Conservation (phyloP, 129 eudicot species). For the carrot (Daucus carota) region DNA sequence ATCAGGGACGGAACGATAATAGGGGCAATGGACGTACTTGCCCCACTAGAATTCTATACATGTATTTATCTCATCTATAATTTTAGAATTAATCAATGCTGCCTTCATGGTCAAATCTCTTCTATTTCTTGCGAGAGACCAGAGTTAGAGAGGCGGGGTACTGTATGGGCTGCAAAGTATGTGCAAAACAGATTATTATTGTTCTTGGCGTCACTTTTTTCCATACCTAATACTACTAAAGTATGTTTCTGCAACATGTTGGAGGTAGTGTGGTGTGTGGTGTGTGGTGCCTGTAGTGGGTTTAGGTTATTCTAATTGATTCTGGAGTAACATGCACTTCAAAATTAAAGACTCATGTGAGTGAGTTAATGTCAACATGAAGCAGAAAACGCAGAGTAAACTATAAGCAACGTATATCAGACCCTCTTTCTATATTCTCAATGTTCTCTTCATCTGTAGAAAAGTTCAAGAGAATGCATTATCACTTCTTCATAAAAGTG, state of each 20-base stretch:
- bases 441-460: background rate
- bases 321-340: conserved; percentile 8
- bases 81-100: too few species aligned
- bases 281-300: background rate
- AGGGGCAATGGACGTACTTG: too few species aligned
- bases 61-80: too few species aligned
- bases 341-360: background rate
- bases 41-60: too few species aligned
- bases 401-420: background rate
- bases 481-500: background rate
- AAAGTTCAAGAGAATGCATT: background rate
- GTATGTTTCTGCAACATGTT: background rate
- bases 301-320: background rate
- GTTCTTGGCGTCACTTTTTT: background rate
- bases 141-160: too few species aligned
- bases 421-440: background rate
- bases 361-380: background rate
- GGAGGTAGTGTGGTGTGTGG: too few species aligned
- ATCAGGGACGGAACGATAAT: too few species aligned
- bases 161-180: background rate
- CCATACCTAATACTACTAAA: background rate
- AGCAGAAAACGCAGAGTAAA: background rate
- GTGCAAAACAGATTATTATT: background rate
- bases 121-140: too few species aligned
- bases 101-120: too few species aligned